Conservation (phyloP, 768 basidiomycete species). For the Mycena albidolilacea region DNA sequence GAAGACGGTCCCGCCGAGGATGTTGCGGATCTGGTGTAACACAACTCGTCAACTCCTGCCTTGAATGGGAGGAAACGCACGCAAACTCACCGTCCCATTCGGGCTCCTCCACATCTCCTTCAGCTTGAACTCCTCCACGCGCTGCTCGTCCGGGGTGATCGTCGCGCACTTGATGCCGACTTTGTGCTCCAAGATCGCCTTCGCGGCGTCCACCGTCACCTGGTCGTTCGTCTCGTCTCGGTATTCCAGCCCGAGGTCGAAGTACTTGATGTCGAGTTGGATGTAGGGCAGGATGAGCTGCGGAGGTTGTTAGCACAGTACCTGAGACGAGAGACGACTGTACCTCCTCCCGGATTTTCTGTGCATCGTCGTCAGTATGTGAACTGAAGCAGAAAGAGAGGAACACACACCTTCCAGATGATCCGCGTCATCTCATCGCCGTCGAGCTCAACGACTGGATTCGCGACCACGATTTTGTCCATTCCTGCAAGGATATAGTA, state of each 20-base stretch:
- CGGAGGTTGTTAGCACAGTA: conserved; percentile 18
- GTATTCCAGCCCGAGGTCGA: conserved; percentile 94
- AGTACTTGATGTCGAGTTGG: conserved; percentile 98
- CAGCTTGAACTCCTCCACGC: conserved; percentile 96
- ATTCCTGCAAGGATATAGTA: conserved; percentile 37
- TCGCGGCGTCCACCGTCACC: conserved; percentile 93
- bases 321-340: background rate
- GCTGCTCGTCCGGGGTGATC: conserved; percentile 97
- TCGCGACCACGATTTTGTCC: conserved; percentile 83
- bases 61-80: background rate
- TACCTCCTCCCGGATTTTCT: conserved; percentile 96
- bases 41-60: background rate
- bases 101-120: conserved; percentile 99
- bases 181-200: conserved; percentile 94
- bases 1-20: conserved; percentile 98
- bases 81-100: conserved; percentile 85
- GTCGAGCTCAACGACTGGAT: conserved; percentile 95
- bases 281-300: conserved; percentile 97
- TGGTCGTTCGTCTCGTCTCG: conserved; percentile 96
- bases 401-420: conserved; percentile 84
- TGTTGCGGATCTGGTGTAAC: conserved; percentile 88
- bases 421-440: conserved; percentile 99
- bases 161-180: conserved; percentile 99
- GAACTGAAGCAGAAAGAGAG: background rate
- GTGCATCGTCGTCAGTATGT: background rate